phyloP scores from a whole-genome alignment of 2,329 filamentous ascomycete genomes.

The Colletotrichum sp. region DNA sequence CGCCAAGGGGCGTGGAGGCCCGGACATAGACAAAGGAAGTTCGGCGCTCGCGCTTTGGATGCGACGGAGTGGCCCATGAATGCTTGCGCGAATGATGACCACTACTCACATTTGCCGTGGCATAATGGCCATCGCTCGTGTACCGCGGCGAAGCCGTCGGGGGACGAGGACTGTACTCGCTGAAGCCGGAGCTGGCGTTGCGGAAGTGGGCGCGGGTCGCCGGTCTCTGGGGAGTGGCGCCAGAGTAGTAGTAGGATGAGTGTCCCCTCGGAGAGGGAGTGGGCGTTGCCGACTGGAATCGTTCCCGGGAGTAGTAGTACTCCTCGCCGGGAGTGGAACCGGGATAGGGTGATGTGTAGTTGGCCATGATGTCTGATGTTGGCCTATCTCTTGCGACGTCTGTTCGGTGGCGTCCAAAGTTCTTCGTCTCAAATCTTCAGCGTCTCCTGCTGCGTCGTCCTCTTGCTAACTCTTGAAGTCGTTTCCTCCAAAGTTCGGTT shows the following conservation, averaged over 20 bases:
- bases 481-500: constrained; percentile 11
- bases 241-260: constrained; percentile 52
- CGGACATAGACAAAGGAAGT: constrained; percentile 61
- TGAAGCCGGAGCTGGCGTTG: constrained; percentile 45
- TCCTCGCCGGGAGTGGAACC: constrained; percentile 54
- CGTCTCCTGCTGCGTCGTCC: constrained; percentile 18
- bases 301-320: constrained; percentile 56
- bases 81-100: constrained; percentile 51
- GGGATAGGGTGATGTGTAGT: constrained; percentile 46
- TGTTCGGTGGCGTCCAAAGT: constrained; percentile 28
- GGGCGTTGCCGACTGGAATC: constrained; percentile 59
- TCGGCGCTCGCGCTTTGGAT: constrained; percentile 57
- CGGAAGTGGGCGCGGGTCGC: constrained; percentile 58
- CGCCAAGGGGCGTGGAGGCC: constrained; percentile 62
- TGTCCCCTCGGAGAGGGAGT: constrained; percentile 61
- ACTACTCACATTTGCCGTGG: constrained; percentile 70
- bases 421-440: not conserved
- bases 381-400: constrained; percentile 34
- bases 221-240: constrained; percentile 55
- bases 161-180: constrained; percentile 49
- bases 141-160: constrained; percentile 64
- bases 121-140: constrained; percentile 67
- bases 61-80: constrained; percentile 50
- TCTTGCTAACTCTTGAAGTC: constrained; percentile 13
- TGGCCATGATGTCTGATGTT: constrained; percentile 24